phyloP scores from a whole-genome alignment of 2,329 filamentous ascomycete genomes.

The Aspergillus sp. region DNA sequence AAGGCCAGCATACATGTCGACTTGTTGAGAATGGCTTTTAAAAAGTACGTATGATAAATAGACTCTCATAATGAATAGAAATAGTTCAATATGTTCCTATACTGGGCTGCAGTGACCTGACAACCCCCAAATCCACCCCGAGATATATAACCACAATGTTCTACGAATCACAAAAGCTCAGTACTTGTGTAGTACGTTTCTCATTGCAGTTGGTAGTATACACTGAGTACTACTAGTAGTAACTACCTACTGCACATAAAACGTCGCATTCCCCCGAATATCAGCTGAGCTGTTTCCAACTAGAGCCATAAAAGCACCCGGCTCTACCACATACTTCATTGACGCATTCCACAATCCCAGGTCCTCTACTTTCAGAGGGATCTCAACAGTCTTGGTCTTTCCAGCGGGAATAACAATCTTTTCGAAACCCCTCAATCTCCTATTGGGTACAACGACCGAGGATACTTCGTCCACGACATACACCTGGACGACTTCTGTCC shows the following conservation, averaged over 20 bases:
- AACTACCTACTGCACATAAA: conserved; percentile 15
- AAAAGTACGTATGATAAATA: no score
- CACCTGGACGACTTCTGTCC: conserved; percentile 63
- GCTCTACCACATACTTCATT: conserved; percentile 71
- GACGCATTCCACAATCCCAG: conserved; percentile 53
- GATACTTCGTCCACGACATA: conserved; percentile 61
- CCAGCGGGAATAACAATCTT: conserved; percentile 60
- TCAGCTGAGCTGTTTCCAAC: conserved; percentile 51
- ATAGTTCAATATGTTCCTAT: no score
- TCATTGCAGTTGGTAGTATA: no score
- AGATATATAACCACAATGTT: no score
- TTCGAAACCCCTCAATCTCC: conserved; percentile 61
- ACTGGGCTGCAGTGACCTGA: background rate
- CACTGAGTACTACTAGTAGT: no score
- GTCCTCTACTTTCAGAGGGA: conserved; percentile 48
- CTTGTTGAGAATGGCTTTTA: no score
- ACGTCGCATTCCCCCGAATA: conserved; percentile 28
- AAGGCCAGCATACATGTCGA: no score
- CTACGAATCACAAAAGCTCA: no score
- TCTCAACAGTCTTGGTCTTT: conserved; percentile 49
- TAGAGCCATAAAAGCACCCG: conserved; percentile 60
- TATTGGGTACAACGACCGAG: conserved; percentile 61
- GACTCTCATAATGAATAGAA: no score
- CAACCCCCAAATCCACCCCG: conserved; percentile 1
- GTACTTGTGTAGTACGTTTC: no score